A percentile compares a stretch with the other conserved stretches of the same genome.
phyloP scores from a whole-genome alignment of 2,329 filamentous ascomycete genomes.

The Sclerotinia subarctica region DNA sequence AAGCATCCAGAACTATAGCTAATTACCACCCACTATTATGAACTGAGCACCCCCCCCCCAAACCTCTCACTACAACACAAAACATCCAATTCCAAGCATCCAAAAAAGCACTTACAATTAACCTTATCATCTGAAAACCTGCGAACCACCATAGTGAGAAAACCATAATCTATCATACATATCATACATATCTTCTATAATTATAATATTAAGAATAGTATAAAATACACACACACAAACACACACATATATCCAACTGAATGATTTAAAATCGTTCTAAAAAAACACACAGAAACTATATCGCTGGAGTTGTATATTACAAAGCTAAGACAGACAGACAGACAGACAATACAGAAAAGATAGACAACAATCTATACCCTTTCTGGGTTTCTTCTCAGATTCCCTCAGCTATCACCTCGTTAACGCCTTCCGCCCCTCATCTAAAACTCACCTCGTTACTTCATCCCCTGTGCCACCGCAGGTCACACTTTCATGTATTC shows the following conservation, averaged over 20 bases:
- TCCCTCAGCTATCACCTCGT: neutral
- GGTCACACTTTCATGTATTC: neutral
- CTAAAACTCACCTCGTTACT: neutral
- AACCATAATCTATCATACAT: too few species aligned
- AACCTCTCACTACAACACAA: too few species aligned
- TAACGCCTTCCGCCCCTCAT: neutral
- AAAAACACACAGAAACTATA: neutral
- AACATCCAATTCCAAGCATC: too few species aligned
- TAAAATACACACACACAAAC: too few species aligned
- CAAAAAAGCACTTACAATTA: too few species aligned
- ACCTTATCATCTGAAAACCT: too few species aligned
- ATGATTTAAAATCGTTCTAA: neutral
- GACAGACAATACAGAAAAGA: too few species aligned
- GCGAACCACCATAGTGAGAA: too few species aligned
- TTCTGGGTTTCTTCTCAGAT: neutral
- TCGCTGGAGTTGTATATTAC: neutral
- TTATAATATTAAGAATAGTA: neutral
- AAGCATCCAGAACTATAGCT: too few species aligned
- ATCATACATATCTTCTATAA: too few species aligned
- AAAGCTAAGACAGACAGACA: neutral
- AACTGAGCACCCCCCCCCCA: too few species aligned
- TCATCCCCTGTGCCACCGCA: neutral
- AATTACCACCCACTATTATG: too few species aligned
- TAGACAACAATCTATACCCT: neutral
- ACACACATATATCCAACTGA: neutral